Percentiles rank a stretch among this genome's conserved stretches.
phyloP scores from a whole-genome alignment of 2,329 filamentous ascomycete species.

The Botrytis tulipae region DNA sequence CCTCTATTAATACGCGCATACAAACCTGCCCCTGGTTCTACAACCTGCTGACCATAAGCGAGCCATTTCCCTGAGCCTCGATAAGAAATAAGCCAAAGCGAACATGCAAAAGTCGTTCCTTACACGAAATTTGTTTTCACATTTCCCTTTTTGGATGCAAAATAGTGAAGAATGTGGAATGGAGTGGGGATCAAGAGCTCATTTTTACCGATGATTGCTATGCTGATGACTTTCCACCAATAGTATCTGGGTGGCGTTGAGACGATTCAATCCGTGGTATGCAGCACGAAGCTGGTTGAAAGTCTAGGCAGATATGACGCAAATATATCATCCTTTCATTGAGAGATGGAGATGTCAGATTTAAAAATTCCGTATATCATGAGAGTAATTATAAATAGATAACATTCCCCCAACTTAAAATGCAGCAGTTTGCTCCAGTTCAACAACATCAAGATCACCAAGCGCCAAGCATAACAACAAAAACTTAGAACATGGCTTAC shows the following conservation, averaged over 20 bases:
- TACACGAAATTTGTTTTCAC: not conserved
- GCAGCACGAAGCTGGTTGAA: not conserved
- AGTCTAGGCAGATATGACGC: not conserved
- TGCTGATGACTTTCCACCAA: not conserved
- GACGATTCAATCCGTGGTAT: not conserved
- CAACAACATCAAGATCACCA: not conserved
- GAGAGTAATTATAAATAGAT: not conserved
- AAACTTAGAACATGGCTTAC: slow-evolving; percentile 25
- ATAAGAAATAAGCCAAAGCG: not conserved
- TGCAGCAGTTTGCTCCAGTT: not conserved
- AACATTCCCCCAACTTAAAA: not conserved
- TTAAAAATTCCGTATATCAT: not conserved
- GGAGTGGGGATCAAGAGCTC: not conserved
- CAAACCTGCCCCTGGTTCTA: not conserved
- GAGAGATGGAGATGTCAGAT: not conserved
- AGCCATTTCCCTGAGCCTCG: not conserved
- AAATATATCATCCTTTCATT: not conserved
- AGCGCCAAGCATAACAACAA: not conserved
- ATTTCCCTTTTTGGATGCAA: not conserved
- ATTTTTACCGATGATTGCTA: not conserved
- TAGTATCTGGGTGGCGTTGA: not conserved
- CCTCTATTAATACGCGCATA: not conserved
- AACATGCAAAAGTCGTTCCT: not conserved
- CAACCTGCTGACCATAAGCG: not conserved
- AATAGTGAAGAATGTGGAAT: not conserved